Base-by-base conservation (phyloP, 78 protist genomes). In the Mastigamoeba balamuthi region DNA sequence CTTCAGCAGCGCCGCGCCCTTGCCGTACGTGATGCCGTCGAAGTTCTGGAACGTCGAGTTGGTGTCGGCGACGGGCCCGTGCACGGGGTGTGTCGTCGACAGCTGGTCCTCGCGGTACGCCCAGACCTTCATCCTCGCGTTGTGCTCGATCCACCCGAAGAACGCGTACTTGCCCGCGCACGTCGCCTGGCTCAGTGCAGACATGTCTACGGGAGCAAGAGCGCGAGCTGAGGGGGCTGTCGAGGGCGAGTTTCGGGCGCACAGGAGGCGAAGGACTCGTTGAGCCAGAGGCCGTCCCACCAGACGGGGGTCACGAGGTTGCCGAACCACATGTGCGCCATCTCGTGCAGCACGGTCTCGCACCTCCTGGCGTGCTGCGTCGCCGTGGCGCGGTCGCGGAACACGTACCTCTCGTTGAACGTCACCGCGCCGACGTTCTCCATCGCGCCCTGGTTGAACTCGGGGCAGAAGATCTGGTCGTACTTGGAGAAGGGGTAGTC, bases 221-320 rank as follows among this genome's bases (percentile, higher is more conserved):
- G n/a, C n/a, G n/a, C n/a, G n/a, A n/a, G n/a, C n/a, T n/a, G n/a
- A n/a, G n/a, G n/a, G n/a, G n/a, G n/a, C n/a, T n/a, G n/a, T n/a
- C n/a, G n/a, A n/a, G n/a, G n/a, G n/a, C n/a, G n/a, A n/a, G n/a
- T n/a, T n/a, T n/a, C n/a, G n/a, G n/a, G n/a, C n/a, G n/a, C n/a
- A n/a, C 1, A 83, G 38, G 58, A 48, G 29, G 93, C 93, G 67
- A 86, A 89, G 25, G 83, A 87, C 38, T 89, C 93, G 58, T 89
- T 89, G 42, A 89, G 80, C 88, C 87, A 89, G 37, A 89, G 78
- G 17, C 71, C 86, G 58, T 76, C 68, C 87, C 86, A 89, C 86
- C 84, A 74, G 38, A 0, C 37, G 71, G 69, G 69, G 37, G 88
- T 81, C 30, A 82, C 84, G 6, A 52, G 74, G 53, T 86, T 86